Evolutionary conservation across 2,329 filamentous ascomycete species (phyloP).

Genomic region (Emericellopsis atlantica): DNA sequence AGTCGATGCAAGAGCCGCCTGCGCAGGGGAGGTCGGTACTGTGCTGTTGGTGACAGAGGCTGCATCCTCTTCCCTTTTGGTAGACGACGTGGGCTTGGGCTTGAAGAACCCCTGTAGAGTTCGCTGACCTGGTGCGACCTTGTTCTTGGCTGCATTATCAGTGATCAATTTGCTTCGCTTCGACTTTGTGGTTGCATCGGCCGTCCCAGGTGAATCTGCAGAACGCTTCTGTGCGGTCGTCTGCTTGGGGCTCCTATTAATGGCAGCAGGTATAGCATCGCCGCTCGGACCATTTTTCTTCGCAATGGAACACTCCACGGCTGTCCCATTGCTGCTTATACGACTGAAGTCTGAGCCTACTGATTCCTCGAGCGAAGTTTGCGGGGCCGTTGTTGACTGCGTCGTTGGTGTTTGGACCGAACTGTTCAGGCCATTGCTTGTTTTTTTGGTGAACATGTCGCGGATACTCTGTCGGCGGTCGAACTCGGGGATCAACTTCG

Average conservation of each 20-base stretch:
- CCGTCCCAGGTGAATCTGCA: neutral
- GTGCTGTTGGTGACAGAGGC: slow-evolving; percentile 4
- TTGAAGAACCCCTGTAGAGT: slow-evolving; percentile 75
- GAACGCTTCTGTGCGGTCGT: slow-evolving; percentile 2
- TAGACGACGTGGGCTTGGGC: slow-evolving; percentile 26
- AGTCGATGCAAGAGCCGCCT: too few relatives aligned
- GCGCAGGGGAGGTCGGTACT: too few relatives aligned
- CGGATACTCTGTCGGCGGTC: slow-evolving; percentile 73
- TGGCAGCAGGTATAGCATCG: neutral
- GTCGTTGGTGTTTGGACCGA: too few relatives aligned
- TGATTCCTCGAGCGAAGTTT: too few relatives aligned
- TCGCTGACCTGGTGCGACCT: slow-evolving; percentile 24
- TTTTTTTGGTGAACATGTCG: slow-evolving; percentile 64
- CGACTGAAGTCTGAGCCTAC: too few relatives aligned
- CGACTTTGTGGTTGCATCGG: neutral
- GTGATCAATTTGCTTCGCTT: slow-evolving; percentile 14
- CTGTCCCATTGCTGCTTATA: too few relatives aligned
- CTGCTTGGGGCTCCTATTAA: neutral
- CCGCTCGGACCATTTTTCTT: neutral
- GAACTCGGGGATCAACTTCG: slow-evolving; percentile 78
- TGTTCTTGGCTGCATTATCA: slow-evolving; percentile 17
- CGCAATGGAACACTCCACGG: too few relatives aligned
- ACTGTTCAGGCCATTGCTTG: neutral
- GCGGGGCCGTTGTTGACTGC: too few relatives aligned
- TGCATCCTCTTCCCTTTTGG: neutral